Percentiles rank a stretch among this genome's conserved stretches.
These are phyloP conservation scores for Tricholoma bakamatsutake DNA, from an alignment of 768 basidiomycete species.

Conservation along the genomic window DNA sequence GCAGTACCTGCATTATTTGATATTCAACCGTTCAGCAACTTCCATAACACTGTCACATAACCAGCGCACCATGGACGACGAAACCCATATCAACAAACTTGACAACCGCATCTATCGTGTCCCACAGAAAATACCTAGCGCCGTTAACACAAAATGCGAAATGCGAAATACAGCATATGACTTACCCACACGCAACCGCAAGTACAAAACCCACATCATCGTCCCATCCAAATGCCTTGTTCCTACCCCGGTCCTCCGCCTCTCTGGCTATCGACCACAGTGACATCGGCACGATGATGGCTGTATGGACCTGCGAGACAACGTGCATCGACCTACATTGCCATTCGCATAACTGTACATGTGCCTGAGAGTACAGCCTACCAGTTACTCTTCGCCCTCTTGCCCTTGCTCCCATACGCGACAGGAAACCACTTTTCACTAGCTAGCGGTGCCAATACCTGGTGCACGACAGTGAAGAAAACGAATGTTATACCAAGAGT, in stretches of 20 bases:
- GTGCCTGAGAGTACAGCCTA: constrained; percentile 21
- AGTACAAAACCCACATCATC: constrained; percentile 47
- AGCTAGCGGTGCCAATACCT: constrained; percentile 49
- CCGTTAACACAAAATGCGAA: neutral
- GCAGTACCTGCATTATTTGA: constrained; percentile 42
- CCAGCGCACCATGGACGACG: constrained; percentile 61
- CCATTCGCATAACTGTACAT: constrained; percentile 2
- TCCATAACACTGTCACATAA: neutral
- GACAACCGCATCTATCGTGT: constrained; percentile 61
- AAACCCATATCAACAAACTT: constrained; percentile 72
- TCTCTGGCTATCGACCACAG: constrained; percentile 39
- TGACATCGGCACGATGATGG: constrained; percentile 62
- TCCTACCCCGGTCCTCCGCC: constrained; percentile 39
- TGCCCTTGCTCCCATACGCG: constrained; percentile 42
- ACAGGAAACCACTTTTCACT: constrained; percentile 42
- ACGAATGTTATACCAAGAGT: constrained; percentile 48
- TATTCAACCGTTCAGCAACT: neutral
- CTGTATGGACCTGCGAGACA: constrained; percentile 68
- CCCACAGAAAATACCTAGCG: constrained; percentile 78
- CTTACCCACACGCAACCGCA: constrained; percentile 68
- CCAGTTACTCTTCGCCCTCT: constrained; percentile 56
- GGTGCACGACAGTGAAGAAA: constrained; percentile 54
- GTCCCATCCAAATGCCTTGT: constrained; percentile 77
- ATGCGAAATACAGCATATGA: constrained; percentile 5
- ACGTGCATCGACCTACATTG: constrained; percentile 58